Evolutionary conservation across 768 basidiomycete genomes (phyloP).

Genomic region (Auricularia cornea): DNA sequence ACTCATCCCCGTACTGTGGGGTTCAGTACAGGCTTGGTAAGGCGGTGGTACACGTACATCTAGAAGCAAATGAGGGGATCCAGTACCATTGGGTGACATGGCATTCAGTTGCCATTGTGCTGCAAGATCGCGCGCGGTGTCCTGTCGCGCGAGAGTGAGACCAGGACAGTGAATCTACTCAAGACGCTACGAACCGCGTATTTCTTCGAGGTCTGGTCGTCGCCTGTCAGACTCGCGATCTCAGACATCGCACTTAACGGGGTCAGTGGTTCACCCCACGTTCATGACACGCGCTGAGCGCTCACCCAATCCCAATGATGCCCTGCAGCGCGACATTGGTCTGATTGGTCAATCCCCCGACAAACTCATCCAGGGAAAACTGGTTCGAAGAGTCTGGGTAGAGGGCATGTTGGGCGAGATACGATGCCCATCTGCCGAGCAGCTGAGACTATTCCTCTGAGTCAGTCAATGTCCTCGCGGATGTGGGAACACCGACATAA

Average conservation of each 20-base stretch:
- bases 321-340: conserved; percentile 32
- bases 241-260: too few species aligned
- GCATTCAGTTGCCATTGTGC: too few species aligned
- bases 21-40: too few species aligned
- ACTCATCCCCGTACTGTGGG: background rate
- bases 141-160: too few species aligned
- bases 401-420: conserved; percentile 42
- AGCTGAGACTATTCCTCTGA: conserved; percentile 31
- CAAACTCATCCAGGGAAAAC: background rate
- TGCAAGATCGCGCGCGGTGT: too few species aligned
- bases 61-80: too few species aligned
- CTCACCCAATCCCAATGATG: conserved; percentile 31
- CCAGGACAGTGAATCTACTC: too few species aligned
- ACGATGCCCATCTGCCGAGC: conserved; percentile 57
- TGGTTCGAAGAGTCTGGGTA: background rate
- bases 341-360: background rate
- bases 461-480: background rate
- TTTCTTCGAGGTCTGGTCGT: too few species aligned
- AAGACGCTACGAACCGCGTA: too few species aligned
- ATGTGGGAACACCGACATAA: conserved; percentile 27
- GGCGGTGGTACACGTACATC: background rate
- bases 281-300: too few species aligned
- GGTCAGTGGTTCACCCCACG: background rate
- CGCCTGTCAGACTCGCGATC: too few species aligned
- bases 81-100: too few species aligned